A percentile compares a stretch with the other conserved stretches of the same genome.
phyloP scores from a whole-genome alignment of 345 rosid species.

The Ceriops zippeliana region DNA sequence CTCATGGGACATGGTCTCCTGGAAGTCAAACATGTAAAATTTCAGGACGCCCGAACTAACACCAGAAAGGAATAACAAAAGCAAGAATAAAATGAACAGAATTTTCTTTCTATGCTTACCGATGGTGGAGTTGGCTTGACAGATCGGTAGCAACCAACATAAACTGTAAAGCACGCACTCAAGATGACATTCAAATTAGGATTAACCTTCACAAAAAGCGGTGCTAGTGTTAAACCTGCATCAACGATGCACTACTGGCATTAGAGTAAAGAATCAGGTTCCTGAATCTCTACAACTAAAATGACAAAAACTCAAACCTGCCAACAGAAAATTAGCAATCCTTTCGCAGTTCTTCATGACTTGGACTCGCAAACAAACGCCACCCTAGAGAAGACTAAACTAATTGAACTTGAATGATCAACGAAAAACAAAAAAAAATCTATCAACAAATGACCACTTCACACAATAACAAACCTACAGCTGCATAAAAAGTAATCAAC shows the following conservation, averaged over 20 bases:
- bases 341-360: conserved; percentile 77
- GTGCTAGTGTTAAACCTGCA: conserved; percentile 89
- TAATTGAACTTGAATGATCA: not conserved
- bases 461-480: not conserved
- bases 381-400: not conserved
- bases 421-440: not conserved
- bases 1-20: conserved; percentile 97
- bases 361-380: not conserved
- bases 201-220: conserved; percentile 79
- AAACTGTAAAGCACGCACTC: conserved; percentile 89
- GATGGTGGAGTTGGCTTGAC: conserved; percentile 93
- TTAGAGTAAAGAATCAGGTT: not conserved
- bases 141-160: conserved; percentile 95
- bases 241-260: not conserved
- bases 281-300: not conserved
- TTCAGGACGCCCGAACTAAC: conserved; percentile 5
- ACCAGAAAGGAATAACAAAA: conserved; percentile 2
- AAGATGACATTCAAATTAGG: conserved; percentile 87
- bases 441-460: not conserved
- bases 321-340: conserved; percentile 71
- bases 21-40: conserved; percentile 25
- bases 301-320: conserved; percentile 41
- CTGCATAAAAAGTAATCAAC: not conserved
- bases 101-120: conserved; percentile 35
- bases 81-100: not conserved